Base-by-base conservation (phyloP, 495 filamentous ascomycete genomes). In the Oidiodendron maius region DNA sequence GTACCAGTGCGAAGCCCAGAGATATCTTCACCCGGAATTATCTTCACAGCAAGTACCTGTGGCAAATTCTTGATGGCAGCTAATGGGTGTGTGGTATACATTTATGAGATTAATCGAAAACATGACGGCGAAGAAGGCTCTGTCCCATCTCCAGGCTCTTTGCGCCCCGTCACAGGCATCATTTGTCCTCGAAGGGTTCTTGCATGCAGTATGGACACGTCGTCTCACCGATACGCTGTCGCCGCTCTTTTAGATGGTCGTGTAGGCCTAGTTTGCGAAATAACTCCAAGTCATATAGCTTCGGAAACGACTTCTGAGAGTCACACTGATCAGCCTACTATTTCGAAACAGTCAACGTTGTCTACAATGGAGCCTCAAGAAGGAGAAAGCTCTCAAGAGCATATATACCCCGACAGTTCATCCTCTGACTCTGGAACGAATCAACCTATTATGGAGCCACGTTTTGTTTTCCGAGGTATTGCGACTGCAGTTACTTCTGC, bases 141-240 rank as follows among this genome's bases (percentile, higher is more conserved):
- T 54, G 51, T 48, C 45, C 46, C 32, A 26, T 47, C 11, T 40
- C 53, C 46, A 30, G 59, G 59, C 5, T 51, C 62, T 48, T 42
- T 84, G 10, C 50, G 60, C 2, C 69, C 70, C 4, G 52, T 84
- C 17, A 71, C 74, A 3, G 71, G 66, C 15, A 72, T 87, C n/a
- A 55, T 70, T 21, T 87, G 83, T 54, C 81, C 80, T 23, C 58
- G 66, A 18, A 65, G 74, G 26, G 75, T 86, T 5, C 48, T 87
- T 3, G 74, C 79, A 10, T 74, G 82, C 30, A 76, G 76, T 39
- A 81, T 89, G 67, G 83, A 88, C 60, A 80, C 80, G 2, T 78
- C 71, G 18, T 70, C 65, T 4, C 51, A 74, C 8, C 70, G 68
- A 46, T 74, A 80, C 38, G 71, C 78, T 12, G 60, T 88, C 46